Evolutionary conservation across 345 rosid species (phyloP).

Genomic region (Combretum micranthum): DNA sequence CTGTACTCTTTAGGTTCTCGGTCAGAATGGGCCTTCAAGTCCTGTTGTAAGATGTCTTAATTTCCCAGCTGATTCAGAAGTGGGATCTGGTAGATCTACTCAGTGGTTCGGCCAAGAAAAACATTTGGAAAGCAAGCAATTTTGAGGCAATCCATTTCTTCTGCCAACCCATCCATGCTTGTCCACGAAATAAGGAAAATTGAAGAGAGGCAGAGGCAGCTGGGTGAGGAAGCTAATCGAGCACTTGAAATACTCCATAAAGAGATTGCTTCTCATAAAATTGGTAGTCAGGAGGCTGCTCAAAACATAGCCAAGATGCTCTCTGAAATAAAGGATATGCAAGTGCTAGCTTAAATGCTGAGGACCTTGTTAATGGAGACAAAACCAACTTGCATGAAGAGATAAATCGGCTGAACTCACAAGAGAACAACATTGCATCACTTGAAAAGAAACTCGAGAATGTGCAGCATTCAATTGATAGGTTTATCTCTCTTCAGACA

Average conservation of each 20-base stretch:
- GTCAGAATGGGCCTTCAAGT: constrained; percentile 50
- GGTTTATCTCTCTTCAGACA: constrained; percentile 50
- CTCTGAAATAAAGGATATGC: constrained; percentile 77
- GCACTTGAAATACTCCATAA: constrained; percentile 91
- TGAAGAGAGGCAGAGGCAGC: constrained; percentile 75
- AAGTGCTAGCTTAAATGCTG: constrained; percentile 44
- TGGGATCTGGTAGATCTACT: constrained; percentile 28
- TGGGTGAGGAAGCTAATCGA: constrained; percentile 86
- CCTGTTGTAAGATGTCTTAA: constrained; percentile 75
- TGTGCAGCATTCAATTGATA: constrained; percentile 82
- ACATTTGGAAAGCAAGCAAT: constrained; percentile 35
- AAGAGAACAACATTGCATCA: constrained; percentile 55
- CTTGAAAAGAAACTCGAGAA: constrained; percentile 83
- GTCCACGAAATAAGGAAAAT: constrained; percentile 81
- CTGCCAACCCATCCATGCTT: constrained; percentile 65
- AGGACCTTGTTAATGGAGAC: constrained; percentile 45
- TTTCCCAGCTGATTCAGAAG: constrained; percentile 36
- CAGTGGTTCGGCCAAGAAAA: constrained; percentile 31
- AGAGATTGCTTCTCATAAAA: constrained; percentile 70
- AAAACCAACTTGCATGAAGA: constrained; percentile 72
- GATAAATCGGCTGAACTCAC: constrained; percentile 64
- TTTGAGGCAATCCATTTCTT: constrained; percentile 58
- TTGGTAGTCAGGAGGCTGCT: constrained; percentile 77
- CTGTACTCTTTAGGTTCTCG: constrained; percentile 36
- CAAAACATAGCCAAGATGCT: constrained; percentile 74